Evolutionary conservation across 2,329 filamentous ascomycete genomes (phyloP), one percentile per base, ranked within the genome.

Genomic region (Colletotrichum spaethianum): DNA sequence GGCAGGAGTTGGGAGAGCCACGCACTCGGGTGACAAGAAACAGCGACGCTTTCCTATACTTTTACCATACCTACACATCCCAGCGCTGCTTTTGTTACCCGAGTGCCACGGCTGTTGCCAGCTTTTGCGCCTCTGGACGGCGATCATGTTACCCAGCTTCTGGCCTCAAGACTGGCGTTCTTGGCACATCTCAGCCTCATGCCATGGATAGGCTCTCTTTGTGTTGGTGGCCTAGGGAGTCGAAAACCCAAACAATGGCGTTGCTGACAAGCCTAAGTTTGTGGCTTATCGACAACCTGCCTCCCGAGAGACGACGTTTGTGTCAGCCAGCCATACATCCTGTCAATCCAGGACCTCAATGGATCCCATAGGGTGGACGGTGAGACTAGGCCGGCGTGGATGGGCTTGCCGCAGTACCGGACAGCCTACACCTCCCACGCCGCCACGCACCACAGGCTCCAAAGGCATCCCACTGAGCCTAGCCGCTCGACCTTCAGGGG

Each of bases 281-380:
- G 50, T n/a, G 40, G n/a, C 28, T 26, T 65, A 11, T 4, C 65
- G 20, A 53, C 26, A 38, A 31, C 38, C 36, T 55, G 44, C 12
- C 26, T 33, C 31, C 40, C 23, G 31, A 59, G 28, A 20, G 38
- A 18, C 36, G 18, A 38, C 38, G 38, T 12, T n/a, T 44, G 64
- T 60, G 57, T 59, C 50, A 65, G 44, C 23, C 42, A 64, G 52
- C 63, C 63, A 23, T 23, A 64, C 46, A 53, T 52, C 63, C 63
- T 50, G 67, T 4, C 20, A 31, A 18, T 7, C 44, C 16, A 31
- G 26, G 31, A 56, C 23, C 33, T 56, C 61, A 44, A 36, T 31
- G 20, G 20, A 26, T 40, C 42, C n/a, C 18, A 56, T 40, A 50
- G 42, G 60, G 20, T 63, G 52, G 48, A 52, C 18, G 26, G 44